These are phyloP conservation scores for Diutina rugosa DNA, from an alignment of 1,139 yeast genomes.

Conservation along the genomic window DNA sequence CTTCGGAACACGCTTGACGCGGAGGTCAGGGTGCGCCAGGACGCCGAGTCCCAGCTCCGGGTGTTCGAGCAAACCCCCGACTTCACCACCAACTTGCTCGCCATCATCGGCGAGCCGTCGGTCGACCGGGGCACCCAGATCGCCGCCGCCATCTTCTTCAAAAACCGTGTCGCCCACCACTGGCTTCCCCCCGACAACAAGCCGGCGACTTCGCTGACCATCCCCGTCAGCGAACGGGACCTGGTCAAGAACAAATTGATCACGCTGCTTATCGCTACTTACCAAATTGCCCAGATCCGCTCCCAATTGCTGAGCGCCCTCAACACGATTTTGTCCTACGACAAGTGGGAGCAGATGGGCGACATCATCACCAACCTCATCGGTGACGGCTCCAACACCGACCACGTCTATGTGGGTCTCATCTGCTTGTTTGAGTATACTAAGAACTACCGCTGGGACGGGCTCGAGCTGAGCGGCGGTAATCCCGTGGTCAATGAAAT, in stretches of 20 bases:
- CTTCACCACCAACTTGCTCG: slow-evolving; percentile 44
- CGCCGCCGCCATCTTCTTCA: slow-evolving; percentile 56
- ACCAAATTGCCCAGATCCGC: slow-evolving; percentile 20
- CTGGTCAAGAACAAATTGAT: slow-evolving; percentile 39
- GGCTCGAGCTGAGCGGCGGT: slow-evolving; percentile 29
- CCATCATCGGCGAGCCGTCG: slow-evolving; percentile 33
- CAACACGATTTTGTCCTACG: slow-evolving; percentile 26
- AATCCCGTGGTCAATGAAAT: slow-evolving; percentile 30
- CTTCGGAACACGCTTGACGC: slow-evolving; percentile 21
- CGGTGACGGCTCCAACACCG: slow-evolving; percentile 28
- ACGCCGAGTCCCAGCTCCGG: slow-evolving; percentile 28
- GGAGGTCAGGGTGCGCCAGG: slow-evolving; percentile 22
- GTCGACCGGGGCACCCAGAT: slow-evolving; percentile 38
- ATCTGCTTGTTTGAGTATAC: slow-evolving; percentile 43
- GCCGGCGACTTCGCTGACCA: slow-evolving; percentile 14
- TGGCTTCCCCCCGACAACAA: slow-evolving; percentile 40
- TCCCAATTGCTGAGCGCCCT: slow-evolving; percentile 31
- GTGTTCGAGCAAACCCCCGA: slow-evolving; percentile 37
- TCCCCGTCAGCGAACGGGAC: slow-evolving; percentile 36
- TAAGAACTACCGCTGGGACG: slow-evolving; percentile 44
- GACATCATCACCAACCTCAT: slow-evolving; percentile 27
- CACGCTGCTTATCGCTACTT: slow-evolving; percentile 26
- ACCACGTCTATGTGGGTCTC: slow-evolving; percentile 46
- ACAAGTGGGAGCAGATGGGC: slow-evolving; percentile 33
- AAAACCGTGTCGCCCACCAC: slow-evolving; percentile 44